A percentile compares a stretch with the other conserved stretches of the same genome.
These are phyloP conservation scores for Thalassiosira livingstoniorum DNA, from an alignment of 352 stramenopile species.

Conservation along the genomic window DNA sequence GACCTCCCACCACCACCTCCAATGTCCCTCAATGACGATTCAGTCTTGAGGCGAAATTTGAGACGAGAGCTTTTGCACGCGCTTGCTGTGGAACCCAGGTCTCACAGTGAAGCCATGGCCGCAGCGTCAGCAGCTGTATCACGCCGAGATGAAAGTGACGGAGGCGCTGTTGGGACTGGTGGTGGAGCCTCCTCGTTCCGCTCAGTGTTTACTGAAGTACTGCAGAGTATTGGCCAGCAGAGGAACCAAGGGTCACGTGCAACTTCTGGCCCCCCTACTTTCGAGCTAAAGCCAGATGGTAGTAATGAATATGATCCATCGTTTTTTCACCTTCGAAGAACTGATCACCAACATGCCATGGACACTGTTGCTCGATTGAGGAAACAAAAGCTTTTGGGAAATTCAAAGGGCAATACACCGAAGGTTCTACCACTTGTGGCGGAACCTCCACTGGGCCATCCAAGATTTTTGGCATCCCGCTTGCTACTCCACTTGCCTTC, in stretches of 20 bases:
- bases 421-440: constrained; percentile 81
- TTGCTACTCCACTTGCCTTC: constrained; percentile 81
- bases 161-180: constrained; percentile 61
- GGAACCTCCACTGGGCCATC: constrained; percentile 77
- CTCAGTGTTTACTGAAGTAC: constrained; percentile 77
- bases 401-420: constrained; percentile 36
- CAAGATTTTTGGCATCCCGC: constrained; percentile 80
- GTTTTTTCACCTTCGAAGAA: constrained; percentile 83
- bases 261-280: constrained; percentile 72
- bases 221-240: constrained; percentile 78
- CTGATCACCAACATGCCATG: constrained; percentile 87
- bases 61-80: constrained; percentile 84
- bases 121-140: constrained; percentile 76
- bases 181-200: constrained; percentile 69
- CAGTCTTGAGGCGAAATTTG: constrained; percentile 71
- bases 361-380: constrained; percentile 80
- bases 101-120: constrained; percentile 78
- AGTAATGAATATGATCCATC: constrained; percentile 86
- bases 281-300: constrained; percentile 73
- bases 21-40: constrained; percentile 65
- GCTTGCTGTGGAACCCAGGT: constrained; percentile 78
- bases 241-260: constrained; percentile 72
- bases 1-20: constrained; percentile 83
- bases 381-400: constrained; percentile 67
- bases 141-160: constrained; percentile 77